A percentile compares a stretch with the other conserved stretches of the same genome.
Evolutionary conservation across 2,329 filamentous ascomycete genomes (phyloP).

Genomic region (Paraphoma sp.): DNA sequence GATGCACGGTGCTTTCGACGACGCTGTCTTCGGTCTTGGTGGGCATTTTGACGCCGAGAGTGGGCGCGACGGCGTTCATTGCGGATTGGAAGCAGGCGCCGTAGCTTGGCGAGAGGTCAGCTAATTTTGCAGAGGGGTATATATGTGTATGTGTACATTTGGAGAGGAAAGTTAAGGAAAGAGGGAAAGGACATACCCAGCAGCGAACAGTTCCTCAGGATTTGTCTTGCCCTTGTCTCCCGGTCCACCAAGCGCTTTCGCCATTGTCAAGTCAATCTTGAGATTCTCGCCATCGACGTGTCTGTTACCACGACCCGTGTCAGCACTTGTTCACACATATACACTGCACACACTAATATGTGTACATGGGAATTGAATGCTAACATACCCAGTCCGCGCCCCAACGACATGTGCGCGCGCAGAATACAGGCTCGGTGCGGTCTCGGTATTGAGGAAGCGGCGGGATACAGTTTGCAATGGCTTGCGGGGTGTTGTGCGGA

Average conservation of each 20-base stretch:
- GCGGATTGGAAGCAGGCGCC: constrained; percentile 57
- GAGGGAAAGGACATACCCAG: constrained; percentile 53
- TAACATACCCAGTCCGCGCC: constrained; percentile 44
- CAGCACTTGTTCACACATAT: too few relatives aligned
- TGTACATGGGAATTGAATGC: not conserved
- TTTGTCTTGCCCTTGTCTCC: constrained; percentile 51
- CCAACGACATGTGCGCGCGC: constrained; percentile 49
- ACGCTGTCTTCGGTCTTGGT: constrained; percentile 47
- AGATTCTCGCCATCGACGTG: constrained; percentile 46
- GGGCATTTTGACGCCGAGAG: constrained; percentile 52
- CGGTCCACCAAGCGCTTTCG: constrained; percentile 54
- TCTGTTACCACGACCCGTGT: constrained; percentile 10
- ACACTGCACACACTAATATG: too few relatives aligned
- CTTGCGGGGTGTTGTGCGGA: constrained; percentile 13
- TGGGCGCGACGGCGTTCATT: constrained; percentile 53
- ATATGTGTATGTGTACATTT: too few relatives aligned
- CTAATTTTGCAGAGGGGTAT: too few relatives aligned
- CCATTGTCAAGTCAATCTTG: constrained; percentile 51
- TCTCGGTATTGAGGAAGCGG: constrained; percentile 49
- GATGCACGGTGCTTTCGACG: constrained; percentile 51
- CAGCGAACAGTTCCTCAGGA: constrained; percentile 56
- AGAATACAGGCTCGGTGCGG: constrained; percentile 49
- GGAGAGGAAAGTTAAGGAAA: too few relatives aligned
- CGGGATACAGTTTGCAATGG: constrained; percentile 7
- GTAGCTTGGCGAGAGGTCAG: too few relatives aligned